These are phyloP conservation scores for Alternaria novae-zelandiae DNA, from an alignment of 2,329 filamentous ascomycete species.

Conservation along the genomic window DNA sequence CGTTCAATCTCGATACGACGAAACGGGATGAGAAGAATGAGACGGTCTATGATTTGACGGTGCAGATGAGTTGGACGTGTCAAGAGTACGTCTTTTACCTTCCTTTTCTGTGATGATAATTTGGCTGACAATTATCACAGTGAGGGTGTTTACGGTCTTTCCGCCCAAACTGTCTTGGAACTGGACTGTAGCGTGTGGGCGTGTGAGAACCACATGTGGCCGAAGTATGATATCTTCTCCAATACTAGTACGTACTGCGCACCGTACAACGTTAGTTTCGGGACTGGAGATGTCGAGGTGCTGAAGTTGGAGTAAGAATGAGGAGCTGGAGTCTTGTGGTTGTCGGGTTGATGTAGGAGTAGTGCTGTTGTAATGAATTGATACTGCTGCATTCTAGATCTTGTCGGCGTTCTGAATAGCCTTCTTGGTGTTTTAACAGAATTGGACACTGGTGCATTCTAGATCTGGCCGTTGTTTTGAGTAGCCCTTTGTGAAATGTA, in stretches of 20 bases:
- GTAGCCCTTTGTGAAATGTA: not conserved
- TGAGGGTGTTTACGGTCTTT: not conserved
- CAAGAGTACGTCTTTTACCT: conserved; percentile 1
- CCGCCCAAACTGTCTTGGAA: not conserved
- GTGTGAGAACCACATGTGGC: conserved; percentile 16
- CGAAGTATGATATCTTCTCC: not conserved
- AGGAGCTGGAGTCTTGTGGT: no score
- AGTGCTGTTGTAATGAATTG: not conserved
- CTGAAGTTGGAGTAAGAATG: not conserved
- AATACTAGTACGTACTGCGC: not conserved
- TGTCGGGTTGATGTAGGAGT: not conserved
- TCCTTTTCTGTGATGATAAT: not conserved
- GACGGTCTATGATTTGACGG: not conserved
- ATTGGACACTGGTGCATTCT: not conserved
- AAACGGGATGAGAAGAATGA: not conserved
- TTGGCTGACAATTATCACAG: conserved; percentile 1
- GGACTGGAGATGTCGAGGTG: not conserved
- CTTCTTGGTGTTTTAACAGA: not conserved
- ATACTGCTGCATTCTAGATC: not conserved
- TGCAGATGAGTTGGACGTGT: conserved; percentile 17
- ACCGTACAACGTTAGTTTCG: not conserved
- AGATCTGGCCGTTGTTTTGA: not conserved
- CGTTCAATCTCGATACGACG: conserved; percentile 10
- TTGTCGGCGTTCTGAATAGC: not conserved
- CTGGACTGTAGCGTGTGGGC: conserved; percentile 10